These are phyloP conservation scores for Yarrowia sp. DNA, from an alignment of 805 yeast genomes.

Conservation along the genomic window DNA sequence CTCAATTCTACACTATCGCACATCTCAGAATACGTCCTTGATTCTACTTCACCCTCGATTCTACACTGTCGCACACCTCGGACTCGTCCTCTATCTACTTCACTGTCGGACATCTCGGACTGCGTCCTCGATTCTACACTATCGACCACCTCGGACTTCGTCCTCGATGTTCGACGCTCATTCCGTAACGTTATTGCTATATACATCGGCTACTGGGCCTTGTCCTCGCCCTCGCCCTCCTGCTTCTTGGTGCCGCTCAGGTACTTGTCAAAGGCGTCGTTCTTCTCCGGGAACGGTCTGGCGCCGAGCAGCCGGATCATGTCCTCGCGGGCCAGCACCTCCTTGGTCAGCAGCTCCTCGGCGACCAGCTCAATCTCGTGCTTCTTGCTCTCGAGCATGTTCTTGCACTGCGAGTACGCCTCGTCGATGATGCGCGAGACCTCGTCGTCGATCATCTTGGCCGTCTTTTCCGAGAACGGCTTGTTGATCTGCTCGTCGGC, in stretches of 20 bases:
- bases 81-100: too few relatives aligned
- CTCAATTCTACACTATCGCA: too few relatives aligned
- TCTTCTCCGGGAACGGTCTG: conserved; percentile 73
- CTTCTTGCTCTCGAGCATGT: conserved; percentile 56
- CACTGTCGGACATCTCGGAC: too few relatives aligned
- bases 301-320: conserved; percentile 74
- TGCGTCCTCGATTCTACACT: too few relatives aligned
- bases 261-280: conserved; percentile 89
- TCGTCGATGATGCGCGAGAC: conserved; percentile 64
- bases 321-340: conserved; percentile 77
- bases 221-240: conserved; percentile 2
- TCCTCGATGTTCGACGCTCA: too few relatives aligned
- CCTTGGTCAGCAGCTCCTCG: conserved; percentile 65
- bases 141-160: too few relatives aligned
- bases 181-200: too few relatives aligned
- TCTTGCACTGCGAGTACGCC: conserved; percentile 59
- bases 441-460: conserved; percentile 63
- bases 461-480: conserved; percentile 73
- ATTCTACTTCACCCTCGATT: too few relatives aligned
- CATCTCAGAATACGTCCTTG: too few relatives aligned
- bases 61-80: too few relatives aligned
- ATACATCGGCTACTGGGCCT: not conserved
- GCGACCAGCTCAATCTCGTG: conserved; percentile 69
- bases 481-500: conserved; percentile 54
- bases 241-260: conserved; percentile 37